These are phyloP conservation scores for Magnusiomyces ingens DNA, from an alignment of 1,139 yeast genomes.

Conservation along the genomic window DNA sequence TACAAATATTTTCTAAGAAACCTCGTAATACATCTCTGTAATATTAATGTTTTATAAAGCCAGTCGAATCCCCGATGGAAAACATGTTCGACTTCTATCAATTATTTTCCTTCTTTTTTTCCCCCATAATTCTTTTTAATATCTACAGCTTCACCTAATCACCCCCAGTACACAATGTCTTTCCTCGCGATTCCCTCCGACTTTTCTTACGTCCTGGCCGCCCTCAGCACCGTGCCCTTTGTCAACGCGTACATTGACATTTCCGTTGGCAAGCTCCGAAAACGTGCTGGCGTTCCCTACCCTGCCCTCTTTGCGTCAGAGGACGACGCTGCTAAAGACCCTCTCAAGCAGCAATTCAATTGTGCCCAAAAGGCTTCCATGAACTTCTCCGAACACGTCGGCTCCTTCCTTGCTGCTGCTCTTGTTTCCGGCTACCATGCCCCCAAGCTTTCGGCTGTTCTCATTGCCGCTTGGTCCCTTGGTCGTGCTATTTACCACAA, in stretches of 20 bases:
- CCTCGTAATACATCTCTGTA: too few relatives aligned
- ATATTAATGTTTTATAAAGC: too few relatives aligned
- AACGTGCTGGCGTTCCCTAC: constrained; percentile 12
- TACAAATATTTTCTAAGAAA: too few relatives aligned
- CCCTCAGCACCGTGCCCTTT: constrained; percentile 16
- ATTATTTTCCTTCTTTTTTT: too few relatives aligned
- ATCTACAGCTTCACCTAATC: too few relatives aligned
- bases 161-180: too few relatives aligned
- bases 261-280: constrained; percentile 14
- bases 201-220: constrained; percentile 17
- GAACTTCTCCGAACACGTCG: constrained; percentile 19
- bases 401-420: constrained; percentile 13
- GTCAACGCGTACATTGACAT: constrained; percentile 13
- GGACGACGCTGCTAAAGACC: constrained; percentile 17
- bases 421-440: constrained; percentile 15
- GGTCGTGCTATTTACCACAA: constrained; percentile 16
- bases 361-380: constrained; percentile 19
- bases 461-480: constrained; percentile 12
- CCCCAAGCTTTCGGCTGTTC: constrained; percentile 16
- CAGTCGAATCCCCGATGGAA: too few relatives aligned
- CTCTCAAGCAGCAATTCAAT: constrained; percentile 16
- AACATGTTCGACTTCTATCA: too few relatives aligned
- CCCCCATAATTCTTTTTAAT: too few relatives aligned
- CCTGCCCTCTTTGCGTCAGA: constrained; percentile 17
- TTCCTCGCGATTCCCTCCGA: constrained; percentile 14